Conservation (phyloP, 345 rosid species). For the Lepidium didymum region DNA sequence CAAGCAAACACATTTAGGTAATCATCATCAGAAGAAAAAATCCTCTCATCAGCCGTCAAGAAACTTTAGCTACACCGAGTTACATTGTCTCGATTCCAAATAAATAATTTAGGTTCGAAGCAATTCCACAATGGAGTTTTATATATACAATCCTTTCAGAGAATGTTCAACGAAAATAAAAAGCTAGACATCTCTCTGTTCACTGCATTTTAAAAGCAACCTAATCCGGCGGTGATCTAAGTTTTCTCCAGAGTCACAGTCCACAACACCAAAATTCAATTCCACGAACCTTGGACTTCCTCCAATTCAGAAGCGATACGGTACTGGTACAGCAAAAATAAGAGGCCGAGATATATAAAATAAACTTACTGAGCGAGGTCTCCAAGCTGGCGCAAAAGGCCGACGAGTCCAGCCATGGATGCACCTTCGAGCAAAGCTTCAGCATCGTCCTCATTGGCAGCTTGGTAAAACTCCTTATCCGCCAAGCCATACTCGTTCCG, state of each 20-base stretch:
- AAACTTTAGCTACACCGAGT: background rate
- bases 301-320: background rate
- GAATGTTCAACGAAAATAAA: too few species aligned
- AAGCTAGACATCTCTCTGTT: too few species aligned
- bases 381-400: constrained; percentile 93
- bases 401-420: constrained; percentile 96
- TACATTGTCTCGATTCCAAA: background rate
- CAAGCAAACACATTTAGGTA: too few species aligned
- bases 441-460: constrained; percentile 71
- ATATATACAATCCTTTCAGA: too few species aligned
- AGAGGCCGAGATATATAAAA: background rate
- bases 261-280: background rate
- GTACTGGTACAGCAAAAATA: background rate
- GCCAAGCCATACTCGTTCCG: constrained; percentile 76
- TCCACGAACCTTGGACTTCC: background rate
- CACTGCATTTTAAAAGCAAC: too few species aligned
- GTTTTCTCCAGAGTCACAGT: too few species aligned
- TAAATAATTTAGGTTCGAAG: background rate
- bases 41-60: background rate
- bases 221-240: too few species aligned
- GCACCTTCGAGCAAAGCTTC: constrained; percentile 81
- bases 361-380: constrained; percentile 84
- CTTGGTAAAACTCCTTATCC: constrained; percentile 64
- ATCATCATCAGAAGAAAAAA: background rate
- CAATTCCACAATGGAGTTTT: too few species aligned